A percentile compares a stretch with the other conserved stretches of the same genome.
phyloP scores from a whole-genome alignment of 139 green algal genomes.

The Chlamydomonas sphaeroides region DNA sequence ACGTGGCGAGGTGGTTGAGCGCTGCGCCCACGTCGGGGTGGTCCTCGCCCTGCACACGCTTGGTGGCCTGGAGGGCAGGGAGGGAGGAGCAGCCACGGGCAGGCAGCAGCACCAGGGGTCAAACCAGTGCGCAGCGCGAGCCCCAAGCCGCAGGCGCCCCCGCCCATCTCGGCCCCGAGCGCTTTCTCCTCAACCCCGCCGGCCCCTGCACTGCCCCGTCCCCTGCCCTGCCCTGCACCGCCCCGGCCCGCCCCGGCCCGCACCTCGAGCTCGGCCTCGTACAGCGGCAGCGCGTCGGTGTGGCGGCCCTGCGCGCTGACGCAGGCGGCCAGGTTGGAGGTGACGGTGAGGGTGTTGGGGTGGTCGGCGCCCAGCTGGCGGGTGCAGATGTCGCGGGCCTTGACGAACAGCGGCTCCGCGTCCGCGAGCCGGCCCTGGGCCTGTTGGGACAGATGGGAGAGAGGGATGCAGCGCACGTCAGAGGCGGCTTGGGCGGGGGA shows the following conservation, averaged over 20 bases:
- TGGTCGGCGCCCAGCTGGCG: slow-evolving; percentile 33
- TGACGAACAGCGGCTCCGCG: slow-evolving; percentile 29
- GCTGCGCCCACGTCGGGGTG: slow-evolving; percentile 36
- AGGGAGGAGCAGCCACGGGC: no score
- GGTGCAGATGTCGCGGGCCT: slow-evolving; percentile 10
- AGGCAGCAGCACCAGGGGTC: no score
- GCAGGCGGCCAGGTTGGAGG: slow-evolving; percentile 38
- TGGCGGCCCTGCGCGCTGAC: slow-evolving; percentile 24
- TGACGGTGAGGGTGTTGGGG: slow-evolving; percentile 24
- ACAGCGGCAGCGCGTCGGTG: slow-evolving; percentile 35
- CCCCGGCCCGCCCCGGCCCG: background rate
- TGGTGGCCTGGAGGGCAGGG: background rate
- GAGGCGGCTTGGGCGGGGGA: no score
- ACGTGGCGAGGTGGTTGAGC: slow-evolving; percentile 37
- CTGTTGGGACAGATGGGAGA: background rate
- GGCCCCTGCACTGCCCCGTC: no score
- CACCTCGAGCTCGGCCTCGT: slow-evolving; percentile 33
- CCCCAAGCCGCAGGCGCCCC: no score
- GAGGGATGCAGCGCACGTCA: background rate
- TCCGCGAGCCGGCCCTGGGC: slow-evolving; percentile 14
- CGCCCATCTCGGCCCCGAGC: no score
- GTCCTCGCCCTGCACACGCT: slow-evolving; percentile 26
- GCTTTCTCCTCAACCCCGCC: no score
- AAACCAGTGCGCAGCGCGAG: background rate
- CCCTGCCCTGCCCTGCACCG: no score